Conservation (phyloP, 2,329 filamentous ascomycete genomes). For the Penicillium griseofulvum region DNA sequence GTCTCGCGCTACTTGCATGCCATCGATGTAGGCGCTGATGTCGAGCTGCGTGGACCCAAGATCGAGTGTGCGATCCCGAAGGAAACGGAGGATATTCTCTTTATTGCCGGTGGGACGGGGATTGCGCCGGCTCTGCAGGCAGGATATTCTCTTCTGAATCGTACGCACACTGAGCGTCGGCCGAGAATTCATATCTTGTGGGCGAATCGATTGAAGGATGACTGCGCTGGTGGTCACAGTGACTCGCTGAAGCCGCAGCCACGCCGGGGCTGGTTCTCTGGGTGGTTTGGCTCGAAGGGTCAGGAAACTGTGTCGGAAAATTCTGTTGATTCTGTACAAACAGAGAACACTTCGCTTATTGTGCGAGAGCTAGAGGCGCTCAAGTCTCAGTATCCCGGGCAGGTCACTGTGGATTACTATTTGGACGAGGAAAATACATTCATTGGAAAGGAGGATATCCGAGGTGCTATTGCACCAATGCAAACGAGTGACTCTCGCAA, state of each 20-base stretch:
- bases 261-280: conserved; percentile 31
- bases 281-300: conserved; percentile 23
- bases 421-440: conserved; percentile 75
- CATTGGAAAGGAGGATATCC: conserved; percentile 58
- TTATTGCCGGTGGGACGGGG: conserved; percentile 88
- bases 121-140: conserved; percentile 87
- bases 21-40: conserved; percentile 58
- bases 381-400: conserved; percentile 55
- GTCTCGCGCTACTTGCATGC: conserved; percentile 77
- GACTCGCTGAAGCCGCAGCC: conserved; percentile 36
- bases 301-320: background rate
- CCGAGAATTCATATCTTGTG: conserved; percentile 71
- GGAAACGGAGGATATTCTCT: conserved; percentile 63
- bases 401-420: conserved; percentile 68
- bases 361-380: conserved; percentile 63
- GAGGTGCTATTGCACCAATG: conserved; percentile 28
- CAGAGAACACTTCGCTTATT: conserved; percentile 39
- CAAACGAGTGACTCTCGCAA: conserved; percentile 27
- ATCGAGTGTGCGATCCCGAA: conserved; percentile 63
- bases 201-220: conserved; percentile 68
- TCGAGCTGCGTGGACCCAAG: conserved; percentile 78
- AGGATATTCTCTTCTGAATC: conserved; percentile 57
- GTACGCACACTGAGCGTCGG: conserved; percentile 29
- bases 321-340: background rate
- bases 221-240: conserved; percentile 62